Evolutionary conservation across 2,329 filamentous ascomycete species (phyloP).

Genomic region (Phaeoacremonium minimum): DNA sequence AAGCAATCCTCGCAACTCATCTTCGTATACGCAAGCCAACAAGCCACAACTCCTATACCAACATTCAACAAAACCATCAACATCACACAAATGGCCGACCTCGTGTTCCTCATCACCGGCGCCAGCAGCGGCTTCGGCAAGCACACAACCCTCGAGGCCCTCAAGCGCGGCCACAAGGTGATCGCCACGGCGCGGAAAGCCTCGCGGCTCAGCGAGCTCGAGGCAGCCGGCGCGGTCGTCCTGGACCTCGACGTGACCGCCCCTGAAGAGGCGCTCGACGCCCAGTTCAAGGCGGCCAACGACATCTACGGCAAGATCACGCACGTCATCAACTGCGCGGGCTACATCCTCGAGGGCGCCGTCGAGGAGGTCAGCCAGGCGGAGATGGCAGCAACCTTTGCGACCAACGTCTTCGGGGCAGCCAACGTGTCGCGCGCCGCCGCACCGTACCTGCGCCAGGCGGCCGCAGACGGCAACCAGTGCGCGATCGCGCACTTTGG

Average conservation of each 20-base stretch:
- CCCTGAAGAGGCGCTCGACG: conserved; percentile 10
- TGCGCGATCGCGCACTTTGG: neutral
- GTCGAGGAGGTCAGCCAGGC: conserved; percentile 22
- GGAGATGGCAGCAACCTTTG: conserved; percentile 33
- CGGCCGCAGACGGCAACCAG: conserved; percentile 14
- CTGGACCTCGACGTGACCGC: conserved; percentile 19
- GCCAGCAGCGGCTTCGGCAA: conserved; percentile 34
- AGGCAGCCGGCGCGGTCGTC: conserved; percentile 16
- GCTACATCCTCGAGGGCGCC: conserved; percentile 20
- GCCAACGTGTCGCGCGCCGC: conserved; percentile 44
- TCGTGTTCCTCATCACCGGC: conserved; percentile 29
- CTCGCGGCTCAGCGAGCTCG: conserved; percentile 14
- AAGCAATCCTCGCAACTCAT: too few relatives aligned
- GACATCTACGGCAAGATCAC: conserved; percentile 14
- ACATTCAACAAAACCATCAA: neutral
- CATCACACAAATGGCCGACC: neutral
- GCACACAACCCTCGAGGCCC: conserved; percentile 25
- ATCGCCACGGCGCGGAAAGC: conserved; percentile 32
- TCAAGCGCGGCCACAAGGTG: conserved; percentile 32
- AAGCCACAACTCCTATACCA: too few relatives aligned
- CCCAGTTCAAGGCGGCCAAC: conserved; percentile 8
- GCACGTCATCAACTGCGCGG: conserved; percentile 17
- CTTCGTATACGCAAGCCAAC: too few relatives aligned
- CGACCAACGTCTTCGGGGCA: conserved; percentile 50
- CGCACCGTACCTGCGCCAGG: conserved; percentile 37